Evolutionary conservation across 331 rosid species (phyloP), one percentile per base, ranked within the genome.

Genomic region (Malus hybrid): DNA sequence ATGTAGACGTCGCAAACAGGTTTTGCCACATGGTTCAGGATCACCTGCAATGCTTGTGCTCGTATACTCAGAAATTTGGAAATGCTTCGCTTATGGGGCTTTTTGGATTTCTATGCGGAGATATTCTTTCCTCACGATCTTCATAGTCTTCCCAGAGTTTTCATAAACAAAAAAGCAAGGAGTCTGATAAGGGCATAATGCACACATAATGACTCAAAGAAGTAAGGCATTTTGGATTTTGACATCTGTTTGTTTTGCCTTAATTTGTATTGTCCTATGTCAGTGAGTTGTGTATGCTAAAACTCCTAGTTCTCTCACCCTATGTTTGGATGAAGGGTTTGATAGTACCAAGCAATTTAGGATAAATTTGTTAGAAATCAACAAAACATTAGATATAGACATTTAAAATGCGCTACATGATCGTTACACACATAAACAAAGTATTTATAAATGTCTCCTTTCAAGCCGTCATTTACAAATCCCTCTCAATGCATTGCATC

Each of bases 1-100:
- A 28, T 79, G 76, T 67, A 59, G 20, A 69, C 76, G 60, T 65
- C 74, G 24, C 73, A 82, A 76, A 70, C 86, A 94, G 97, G 99
- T 92, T 85, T 88, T 94, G 93, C 92, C 99, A 34, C 96, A 94
- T 76, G 92, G 97, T 62, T 82, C 93, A 33, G 97, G 97, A 73
- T 88, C 96, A 36, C 76, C 86, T 19, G 89, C 96, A 71, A 81
- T 90, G 87, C 89, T 90, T 68, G 87, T 96, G 10, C 93, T 94
- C 60, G 68, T 94, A 80, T 90, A 90, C 76, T 90, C 93, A 0
- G n/a, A n/a, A 83, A 85, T 94, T 73, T 71, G 90, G 67, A 94
- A 94, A 87, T 90, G 97, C 95, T 92, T 76, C 97, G n/a, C 46
- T 67, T 90, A 65, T 91, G 97, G 99, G 92, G 97, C 69, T 96